phyloP scores from a whole-genome alignment of 2,329 filamentous ascomycete species.

The Ophiostoma himal-ulmi region DNA sequence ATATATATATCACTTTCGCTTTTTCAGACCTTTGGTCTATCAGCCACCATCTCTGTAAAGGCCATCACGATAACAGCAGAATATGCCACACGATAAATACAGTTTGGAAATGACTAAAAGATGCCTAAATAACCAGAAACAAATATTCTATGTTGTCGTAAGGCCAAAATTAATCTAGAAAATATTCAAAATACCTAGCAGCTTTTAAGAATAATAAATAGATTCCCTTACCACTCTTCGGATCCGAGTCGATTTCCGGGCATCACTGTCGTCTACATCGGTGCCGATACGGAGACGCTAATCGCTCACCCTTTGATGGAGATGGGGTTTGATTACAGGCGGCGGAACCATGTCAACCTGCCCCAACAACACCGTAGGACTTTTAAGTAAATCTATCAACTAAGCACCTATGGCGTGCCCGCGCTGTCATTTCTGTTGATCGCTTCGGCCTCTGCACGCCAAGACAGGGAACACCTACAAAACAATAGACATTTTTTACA shows the following conservation, averaged over 20 bases:
- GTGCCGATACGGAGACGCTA: background rate
- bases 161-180: background rate
- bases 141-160: too few relatives aligned
- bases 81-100: too few relatives aligned
- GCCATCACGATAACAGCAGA: too few relatives aligned
- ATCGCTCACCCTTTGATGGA: background rate
- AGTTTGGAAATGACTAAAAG: too few relatives aligned
- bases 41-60: too few relatives aligned
- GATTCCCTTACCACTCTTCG: background rate
- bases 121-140: too few relatives aligned
- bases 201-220: background rate
- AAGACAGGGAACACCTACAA: background rate
- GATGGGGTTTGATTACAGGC: background rate
- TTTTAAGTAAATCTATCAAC: background rate
- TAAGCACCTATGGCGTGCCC: background rate
- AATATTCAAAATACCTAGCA: background rate
- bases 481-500: background rate
- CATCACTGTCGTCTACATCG: background rate
- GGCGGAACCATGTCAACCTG: too few relatives aligned
- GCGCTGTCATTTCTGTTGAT: background rate
- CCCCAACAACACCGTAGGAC: constrained; percentile 1
- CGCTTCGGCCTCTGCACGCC: background rate
- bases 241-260: background rate
- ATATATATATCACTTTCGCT: too few relatives aligned
- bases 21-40: too few relatives aligned